A percentile compares a stretch with the other conserved stretches of the same genome.
Evolutionary conservation across 768 basidiomycete genomes (phyloP).

Genomic region (Mycena vulgaris): DNA sequence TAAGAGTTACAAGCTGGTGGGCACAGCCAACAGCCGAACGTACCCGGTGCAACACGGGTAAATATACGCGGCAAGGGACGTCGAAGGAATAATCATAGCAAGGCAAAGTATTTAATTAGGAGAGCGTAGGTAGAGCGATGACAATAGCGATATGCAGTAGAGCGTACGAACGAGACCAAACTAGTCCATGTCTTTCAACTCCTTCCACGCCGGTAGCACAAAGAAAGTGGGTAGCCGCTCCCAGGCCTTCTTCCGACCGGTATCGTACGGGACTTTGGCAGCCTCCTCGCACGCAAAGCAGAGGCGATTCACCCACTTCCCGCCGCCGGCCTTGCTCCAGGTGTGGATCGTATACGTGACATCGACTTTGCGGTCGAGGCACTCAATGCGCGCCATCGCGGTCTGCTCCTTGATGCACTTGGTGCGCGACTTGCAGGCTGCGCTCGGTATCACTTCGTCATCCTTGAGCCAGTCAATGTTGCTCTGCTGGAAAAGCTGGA

Average conservation of each 20-base stretch:
- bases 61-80: too few species aligned
- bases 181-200: conserved; percentile 22
- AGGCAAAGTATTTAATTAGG: too few species aligned
- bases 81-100: too few species aligned
- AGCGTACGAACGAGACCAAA: not conserved
- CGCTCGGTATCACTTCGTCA: conserved; percentile 3
- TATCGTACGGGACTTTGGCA: conserved; percentile 3
- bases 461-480: conserved; percentile 10
- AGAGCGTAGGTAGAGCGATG: not conserved
- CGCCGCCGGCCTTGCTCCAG: conserved; percentile 12
- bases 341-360: not conserved
- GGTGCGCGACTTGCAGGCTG: conserved; percentile 14
- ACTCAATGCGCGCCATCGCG: conserved; percentile 17
- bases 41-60: too few species aligned
- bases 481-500: conserved; percentile 16
- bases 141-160: not conserved
- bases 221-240: conserved; percentile 27
- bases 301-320: conserved; percentile 3
- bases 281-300: conserved; percentile 12
- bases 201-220: conserved; percentile 18
- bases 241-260: conserved; percentile 18
- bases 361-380: conserved; percentile 13
- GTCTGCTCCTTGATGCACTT: conserved; percentile 18
- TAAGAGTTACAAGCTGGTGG: not conserved
- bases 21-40: too few species aligned